phyloP scores from a whole-genome alignment of 2,329 filamentous ascomycete genomes.

The Raffaelea arxii region DNA sequence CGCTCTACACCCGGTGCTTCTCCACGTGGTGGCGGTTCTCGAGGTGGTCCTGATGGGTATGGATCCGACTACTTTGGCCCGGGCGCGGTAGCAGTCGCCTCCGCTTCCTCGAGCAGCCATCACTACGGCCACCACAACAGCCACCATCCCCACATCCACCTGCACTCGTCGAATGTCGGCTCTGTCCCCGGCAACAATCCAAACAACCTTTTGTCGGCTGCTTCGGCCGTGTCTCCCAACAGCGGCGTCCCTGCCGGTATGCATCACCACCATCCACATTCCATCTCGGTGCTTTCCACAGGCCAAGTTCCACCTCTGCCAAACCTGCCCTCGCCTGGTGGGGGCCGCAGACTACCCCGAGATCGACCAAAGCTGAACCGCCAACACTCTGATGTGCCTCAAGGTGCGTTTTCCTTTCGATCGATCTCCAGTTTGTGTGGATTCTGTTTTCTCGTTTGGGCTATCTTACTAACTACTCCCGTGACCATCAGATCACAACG shows the following conservation, averaged over 20 bases:
- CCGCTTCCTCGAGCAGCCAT: background rate
- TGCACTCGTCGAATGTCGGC: conserved; percentile 1
- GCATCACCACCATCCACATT: conserved; percentile 23
- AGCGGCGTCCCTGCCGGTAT: too few relatives aligned
- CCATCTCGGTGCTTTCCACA: conserved; percentile 69
- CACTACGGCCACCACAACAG: background rate
- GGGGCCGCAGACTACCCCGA: conserved; percentile 44
- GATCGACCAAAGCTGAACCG: conserved; percentile 55
- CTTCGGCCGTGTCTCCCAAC: conserved; percentile 25
- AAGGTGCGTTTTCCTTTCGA: background rate
- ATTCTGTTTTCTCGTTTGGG: too few relatives aligned
- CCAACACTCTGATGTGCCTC: conserved; percentile 66
- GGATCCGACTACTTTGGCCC: conserved; percentile 76
- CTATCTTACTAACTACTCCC: too few relatives aligned
- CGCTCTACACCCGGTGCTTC: conserved; percentile 59
- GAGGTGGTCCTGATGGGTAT: background rate
- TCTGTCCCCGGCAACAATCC: background rate
- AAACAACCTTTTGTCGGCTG: conserved; percentile 19
- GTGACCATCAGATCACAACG: too few relatives aligned
- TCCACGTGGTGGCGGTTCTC: conserved; percentile 54
- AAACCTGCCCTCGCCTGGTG: conserved; percentile 17
- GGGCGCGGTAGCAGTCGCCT: conserved; percentile 18
- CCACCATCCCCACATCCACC: conserved; percentile 8
- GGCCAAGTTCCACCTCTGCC: conserved; percentile 73
- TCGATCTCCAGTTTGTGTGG: too few relatives aligned